Evolutionary conservation across 441 rosid genomes (phyloP), one percentile per base, ranked within the genome.

Genomic region (Monsonia emarginata): DNA sequence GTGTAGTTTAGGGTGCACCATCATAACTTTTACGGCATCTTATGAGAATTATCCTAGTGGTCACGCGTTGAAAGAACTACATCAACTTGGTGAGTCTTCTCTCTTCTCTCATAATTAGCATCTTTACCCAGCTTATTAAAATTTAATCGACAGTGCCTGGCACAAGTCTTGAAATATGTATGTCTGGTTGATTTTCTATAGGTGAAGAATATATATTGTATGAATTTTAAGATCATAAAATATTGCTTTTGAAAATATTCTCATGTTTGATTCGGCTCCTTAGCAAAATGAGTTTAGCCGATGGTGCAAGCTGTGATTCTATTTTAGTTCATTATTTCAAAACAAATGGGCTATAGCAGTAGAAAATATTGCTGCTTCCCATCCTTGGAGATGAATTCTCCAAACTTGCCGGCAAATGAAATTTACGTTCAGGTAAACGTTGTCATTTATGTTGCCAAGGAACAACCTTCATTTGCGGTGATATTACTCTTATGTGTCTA

Each of bases 11-110:
- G 97, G 94, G 77, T 91, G 88, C 80, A 86, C 96, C 10, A 67
- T 71, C 73, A 62, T 88, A 64, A 66, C 85, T 73, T 91, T 89
- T 83, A 65, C 81, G 91, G 99, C 99, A 14, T 94, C 96, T 5
- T 89, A 80, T 71, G 80, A 80, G 82, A 94, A 94, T 73, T 94
- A 94, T 81, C 95, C 97, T 69, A 87, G 97, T 61, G 95, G 97
- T 70, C 79, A 85, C 74, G 94, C 99, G 57, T 78, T 91, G 60
- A 85, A 82, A 72, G 81, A 78, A 71, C 80, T 94, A 85, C 99
- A 89, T 83, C 80, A 65, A 66, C 74, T 77, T 67, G 84, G 99
- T 89, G 79, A 83, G 95, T 71, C 72, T 71, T 58, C 64, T 64
- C 56, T 56, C 48, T 58, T 67, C 70, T 60, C 67, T 24, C 61